Evolutionary conservation across 2,329 filamentous ascomycete species (phyloP), one percentile per base, ranked within the genome.

Genomic region (Fusarium continuum): DNA sequence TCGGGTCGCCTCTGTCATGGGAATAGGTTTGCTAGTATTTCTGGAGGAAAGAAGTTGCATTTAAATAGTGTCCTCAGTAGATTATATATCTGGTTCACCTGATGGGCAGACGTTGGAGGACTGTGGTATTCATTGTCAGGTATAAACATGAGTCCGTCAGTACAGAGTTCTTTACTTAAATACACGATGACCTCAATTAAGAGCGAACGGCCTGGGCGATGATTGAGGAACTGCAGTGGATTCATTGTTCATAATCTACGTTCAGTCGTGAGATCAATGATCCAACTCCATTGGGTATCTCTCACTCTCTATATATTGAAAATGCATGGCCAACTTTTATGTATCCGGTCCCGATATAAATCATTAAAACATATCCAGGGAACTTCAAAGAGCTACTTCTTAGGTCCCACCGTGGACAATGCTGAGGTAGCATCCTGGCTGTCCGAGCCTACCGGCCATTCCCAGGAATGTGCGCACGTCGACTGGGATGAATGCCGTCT

Each of bases 401-500:
- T 40, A 14, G 19, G 4, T 19, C 22, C 20, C 7, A 22, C 16
- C n/a, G n/a, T n/a, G n/a, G n/a, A 10, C 31, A 13, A 19, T 17
- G 41, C 13, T 35, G 35, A 35, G 36, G 34, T 25, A 44, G 45
- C 22, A 34, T 45, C 23, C 34, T 40, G n/a, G 8, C 20, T 34
- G 23, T 17, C 35, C 23, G 32, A 14, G 14, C 50, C 41, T 60
- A 70, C 44, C 48, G 54, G 35, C 26, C 41, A 26, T 55, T 61
- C 8, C 58, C 64, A 25, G 72, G 71, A 28, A 75, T 61, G 36
- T 69, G 67, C 8, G 67, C 80, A 53, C 81, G 73, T 23, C 84
- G 79, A 62, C 83, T 85, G 4, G 84, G 84, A 62, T 86, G 84
- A 39, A 86, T 80, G 53, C 73, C 74, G 36, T 75, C 74, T 36